Evolutionary conservation across 176 grass and related monocot genomes (phyloP).

Genomic region (Ensete glaucum): DNA sequence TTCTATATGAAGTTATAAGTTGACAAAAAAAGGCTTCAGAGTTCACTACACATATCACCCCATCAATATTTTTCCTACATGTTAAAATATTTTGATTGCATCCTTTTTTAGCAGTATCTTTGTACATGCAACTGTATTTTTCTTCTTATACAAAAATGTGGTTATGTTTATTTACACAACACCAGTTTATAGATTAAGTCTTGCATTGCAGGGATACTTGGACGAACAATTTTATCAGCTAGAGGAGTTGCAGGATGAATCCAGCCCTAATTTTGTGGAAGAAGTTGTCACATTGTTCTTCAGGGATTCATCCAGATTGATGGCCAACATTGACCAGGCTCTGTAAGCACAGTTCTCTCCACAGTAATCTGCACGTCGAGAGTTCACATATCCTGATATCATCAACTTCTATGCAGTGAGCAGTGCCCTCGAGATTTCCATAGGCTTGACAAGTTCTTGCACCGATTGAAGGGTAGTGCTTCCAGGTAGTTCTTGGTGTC

Average conservation of each 20-base stretch:
- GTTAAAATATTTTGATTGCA: background rate
- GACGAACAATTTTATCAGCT: conserved; percentile 95
- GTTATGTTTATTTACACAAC: background rate
- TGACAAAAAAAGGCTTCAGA: too few relatives aligned
- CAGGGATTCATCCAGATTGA: conserved; percentile 67
- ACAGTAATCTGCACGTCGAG: background rate
- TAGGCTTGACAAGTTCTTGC: background rate
- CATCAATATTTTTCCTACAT: too few relatives aligned
- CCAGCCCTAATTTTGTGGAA: conserved; percentile 89
- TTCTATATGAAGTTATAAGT: too few relatives aligned
- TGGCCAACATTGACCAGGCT: conserved; percentile 53
- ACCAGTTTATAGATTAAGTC: too few relatives aligned
- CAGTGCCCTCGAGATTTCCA: background rate
- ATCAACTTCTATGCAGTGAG: background rate
- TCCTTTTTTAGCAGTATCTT: background rate
- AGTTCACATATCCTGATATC: background rate
- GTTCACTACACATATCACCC: background rate
- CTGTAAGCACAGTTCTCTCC: background rate
- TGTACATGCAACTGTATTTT: conserved; percentile 3
- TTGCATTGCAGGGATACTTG: conserved; percentile 55
- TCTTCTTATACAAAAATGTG: conserved; percentile 14
- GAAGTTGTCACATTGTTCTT: conserved; percentile 88
- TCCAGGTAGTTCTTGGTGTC: background rate
- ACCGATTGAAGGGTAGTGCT: background rate
- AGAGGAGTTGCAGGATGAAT: conserved; percentile 93